Conservation (phyloP, 345 rosid genomes). For the Draba incana region DNA sequence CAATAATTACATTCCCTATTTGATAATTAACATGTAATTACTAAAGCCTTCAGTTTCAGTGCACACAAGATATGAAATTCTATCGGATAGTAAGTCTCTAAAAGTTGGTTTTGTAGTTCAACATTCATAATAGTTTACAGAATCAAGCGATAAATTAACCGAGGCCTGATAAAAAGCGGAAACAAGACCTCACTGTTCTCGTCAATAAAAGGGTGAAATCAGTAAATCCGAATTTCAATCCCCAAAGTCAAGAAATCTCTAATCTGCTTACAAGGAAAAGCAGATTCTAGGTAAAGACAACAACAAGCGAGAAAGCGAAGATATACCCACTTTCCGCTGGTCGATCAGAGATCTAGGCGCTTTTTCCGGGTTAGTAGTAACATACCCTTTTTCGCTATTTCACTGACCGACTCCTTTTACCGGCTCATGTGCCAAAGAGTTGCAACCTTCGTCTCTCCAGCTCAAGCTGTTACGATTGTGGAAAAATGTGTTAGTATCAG, state of each 20-base stretch:
- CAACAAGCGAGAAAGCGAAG: conserved; percentile 36
- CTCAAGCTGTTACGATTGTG: conserved; percentile 33
- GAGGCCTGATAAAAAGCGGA: conserved; percentile 15
- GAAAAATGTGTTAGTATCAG: conserved; percentile 12
- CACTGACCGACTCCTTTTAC: conserved; percentile 34
- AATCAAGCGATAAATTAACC: conserved; percentile 23
- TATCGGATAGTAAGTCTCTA: neutral
- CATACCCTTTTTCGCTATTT: conserved; percentile 28
- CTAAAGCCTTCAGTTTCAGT: neutral
- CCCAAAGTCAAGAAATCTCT: conserved; percentile 29
- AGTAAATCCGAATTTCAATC: conserved; percentile 21
- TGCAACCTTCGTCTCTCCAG: conserved; percentile 45
- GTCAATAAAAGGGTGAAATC: conserved; percentile 20
- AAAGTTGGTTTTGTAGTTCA: neutral
- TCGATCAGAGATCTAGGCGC: conserved; percentile 36
- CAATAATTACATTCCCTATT: neutral
- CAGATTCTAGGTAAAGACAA: conserved; percentile 39
- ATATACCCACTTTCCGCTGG: conserved; percentile 16
- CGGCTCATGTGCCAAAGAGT: conserved; percentile 35
- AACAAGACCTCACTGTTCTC: conserved; percentile 27
- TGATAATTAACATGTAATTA: neutral
- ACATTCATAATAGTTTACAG: conserved; percentile 28
- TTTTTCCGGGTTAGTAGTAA: conserved; percentile 15
- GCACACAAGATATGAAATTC: conserved; percentile 3
- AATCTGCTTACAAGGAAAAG: conserved; percentile 30